Evolutionary conservation across 2,329 filamentous ascomycete genomes (phyloP).

Genomic region (Epichloe aotearoae): DNA sequence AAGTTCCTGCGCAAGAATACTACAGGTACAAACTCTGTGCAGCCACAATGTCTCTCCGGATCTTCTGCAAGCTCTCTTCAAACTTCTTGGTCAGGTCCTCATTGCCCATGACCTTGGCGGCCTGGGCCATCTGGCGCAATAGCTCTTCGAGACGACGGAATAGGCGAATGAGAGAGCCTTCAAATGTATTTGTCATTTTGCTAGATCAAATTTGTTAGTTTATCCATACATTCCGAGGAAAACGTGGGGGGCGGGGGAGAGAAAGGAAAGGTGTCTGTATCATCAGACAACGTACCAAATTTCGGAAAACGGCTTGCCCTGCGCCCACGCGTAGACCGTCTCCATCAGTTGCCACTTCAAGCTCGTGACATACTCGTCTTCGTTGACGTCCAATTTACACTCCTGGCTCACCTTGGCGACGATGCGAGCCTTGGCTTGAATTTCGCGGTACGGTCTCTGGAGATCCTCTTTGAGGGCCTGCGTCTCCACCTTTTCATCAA

Average conservation of each 20-base stretch:
- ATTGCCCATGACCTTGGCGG: conserved; percentile 94
- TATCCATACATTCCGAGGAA: not conserved
- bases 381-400: conserved; percentile 85
- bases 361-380: conserved; percentile 80
- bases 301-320: conserved; percentile 78
- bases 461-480: conserved; percentile 69
- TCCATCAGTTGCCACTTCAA: conserved; percentile 97
- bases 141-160: conserved; percentile 94
- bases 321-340: conserved; percentile 83
- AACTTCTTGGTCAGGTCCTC: conserved; percentile 90
- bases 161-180: conserved; percentile 88
- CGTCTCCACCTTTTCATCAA: conserved; percentile 87
- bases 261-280: not conserved
- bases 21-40: conserved; percentile 88
- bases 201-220: conserved; percentile 29
- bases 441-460: conserved; percentile 71
- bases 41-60: conserved; percentile 86
- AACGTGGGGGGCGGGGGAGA: too few species aligned
- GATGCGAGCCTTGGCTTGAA: conserved; percentile 73
- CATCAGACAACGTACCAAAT: conserved; percentile 64
- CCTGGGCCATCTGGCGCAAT: conserved; percentile 87
- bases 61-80: conserved; percentile 70
- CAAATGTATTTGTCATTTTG: conserved; percentile 98
- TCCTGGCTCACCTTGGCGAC: conserved; percentile 92
- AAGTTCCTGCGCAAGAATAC: not conserved